Conservation (phyloP, 352 stramenopile genomes). For the Pythium sukuiense region DNA sequence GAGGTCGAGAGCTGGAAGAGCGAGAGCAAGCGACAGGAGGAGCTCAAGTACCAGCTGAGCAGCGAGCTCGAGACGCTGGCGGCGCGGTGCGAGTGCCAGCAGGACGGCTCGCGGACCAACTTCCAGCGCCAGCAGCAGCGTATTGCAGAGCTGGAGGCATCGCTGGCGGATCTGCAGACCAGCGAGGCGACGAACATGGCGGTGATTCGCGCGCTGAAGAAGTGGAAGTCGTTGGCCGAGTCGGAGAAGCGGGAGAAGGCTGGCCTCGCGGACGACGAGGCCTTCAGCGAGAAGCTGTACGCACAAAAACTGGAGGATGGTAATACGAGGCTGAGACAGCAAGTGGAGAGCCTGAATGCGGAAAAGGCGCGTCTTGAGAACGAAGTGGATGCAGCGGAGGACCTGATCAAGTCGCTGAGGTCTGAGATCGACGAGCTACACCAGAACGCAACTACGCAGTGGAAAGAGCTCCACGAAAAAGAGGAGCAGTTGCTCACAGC, state of each 20-base stretch:
- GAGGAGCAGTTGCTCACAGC: slow-evolving; percentile 61
- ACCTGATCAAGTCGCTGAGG: slow-evolving; percentile 32
- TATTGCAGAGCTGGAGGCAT: slow-evolving; percentile 36
- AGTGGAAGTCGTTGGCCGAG: slow-evolving; percentile 44
- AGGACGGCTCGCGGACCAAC: slow-evolving; percentile 1
- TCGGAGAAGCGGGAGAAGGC: slow-evolving; percentile 40
- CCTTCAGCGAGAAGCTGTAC: slow-evolving; percentile 42
- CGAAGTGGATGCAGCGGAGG: slow-evolving; percentile 22
- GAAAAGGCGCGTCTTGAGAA: slow-evolving; percentile 30
- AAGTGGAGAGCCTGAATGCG: slow-evolving; percentile 28
- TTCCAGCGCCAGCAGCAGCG: slow-evolving; percentile 37
- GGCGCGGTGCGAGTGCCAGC: slow-evolving; percentile 39
- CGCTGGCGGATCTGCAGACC: slow-evolving; percentile 39
- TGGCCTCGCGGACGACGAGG: slow-evolving; percentile 27
- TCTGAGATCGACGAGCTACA: slow-evolving; percentile 44
- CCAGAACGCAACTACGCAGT: slow-evolving; percentile 36
- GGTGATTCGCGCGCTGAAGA: slow-evolving; percentile 43
- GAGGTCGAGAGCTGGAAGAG: slow-evolving; percentile 73
- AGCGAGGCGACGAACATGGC: slow-evolving; percentile 35
- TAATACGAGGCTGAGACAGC: slow-evolving; percentile 26
- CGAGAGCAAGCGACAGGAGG: slow-evolving; percentile 64
- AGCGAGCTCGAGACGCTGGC: slow-evolving; percentile 59
- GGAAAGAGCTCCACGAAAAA: slow-evolving; percentile 48
- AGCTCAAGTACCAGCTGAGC: slow-evolving; percentile 52
- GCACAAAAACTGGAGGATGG: slow-evolving; percentile 50